A percentile compares a stretch with the other conserved stretches of the same genome.
phyloP scores from a whole-genome alignment of 108 stramenopile genomes.

The Nitzschia sp. region DNA sequence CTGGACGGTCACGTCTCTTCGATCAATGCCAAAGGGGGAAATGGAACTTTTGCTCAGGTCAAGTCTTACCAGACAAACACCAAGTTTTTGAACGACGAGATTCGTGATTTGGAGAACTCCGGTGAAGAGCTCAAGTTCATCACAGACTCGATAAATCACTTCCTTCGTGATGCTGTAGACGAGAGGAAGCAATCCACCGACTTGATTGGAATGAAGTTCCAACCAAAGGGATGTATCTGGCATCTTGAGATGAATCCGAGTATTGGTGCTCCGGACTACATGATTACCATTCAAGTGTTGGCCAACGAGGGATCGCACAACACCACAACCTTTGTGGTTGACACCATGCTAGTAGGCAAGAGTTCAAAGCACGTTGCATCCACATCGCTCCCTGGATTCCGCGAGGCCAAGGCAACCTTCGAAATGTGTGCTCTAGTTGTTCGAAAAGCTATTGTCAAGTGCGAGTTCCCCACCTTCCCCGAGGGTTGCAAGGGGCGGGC shows the following conservation, averaged over 20 bases:
- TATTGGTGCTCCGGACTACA: constrained; percentile 40
- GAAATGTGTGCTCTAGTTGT: constrained; percentile 48
- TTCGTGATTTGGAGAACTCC: constrained; percentile 33
- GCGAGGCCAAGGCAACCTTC: constrained; percentile 54
- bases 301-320: constrained; percentile 25
- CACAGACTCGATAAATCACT: constrained; percentile 36
- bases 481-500: constrained; percentile 79
- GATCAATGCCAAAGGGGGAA: constrained; percentile 17
- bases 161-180: constrained; percentile 38
- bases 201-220: constrained; percentile 36
- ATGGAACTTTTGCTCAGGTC: constrained; percentile 17
- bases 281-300: constrained; percentile 34
- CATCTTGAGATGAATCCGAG: constrained; percentile 36
- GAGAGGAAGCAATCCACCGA: constrained; percentile 30
- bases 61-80: constrained; percentile 53
- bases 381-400: constrained; percentile 41
- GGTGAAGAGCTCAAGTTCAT: constrained; percentile 42
- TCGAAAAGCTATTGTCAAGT: constrained; percentile 67
- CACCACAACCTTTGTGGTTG: constrained; percentile 41
- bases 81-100: constrained; percentile 30
- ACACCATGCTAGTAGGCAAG: constrained; percentile 42
- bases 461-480: constrained; percentile 82
- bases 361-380: constrained; percentile 12
- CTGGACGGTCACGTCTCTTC: constrained; percentile 19
- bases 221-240: constrained; percentile 54